Base-by-base conservation (phyloP, 345 rosid species). In the Eucalyptus regnans region DNA sequence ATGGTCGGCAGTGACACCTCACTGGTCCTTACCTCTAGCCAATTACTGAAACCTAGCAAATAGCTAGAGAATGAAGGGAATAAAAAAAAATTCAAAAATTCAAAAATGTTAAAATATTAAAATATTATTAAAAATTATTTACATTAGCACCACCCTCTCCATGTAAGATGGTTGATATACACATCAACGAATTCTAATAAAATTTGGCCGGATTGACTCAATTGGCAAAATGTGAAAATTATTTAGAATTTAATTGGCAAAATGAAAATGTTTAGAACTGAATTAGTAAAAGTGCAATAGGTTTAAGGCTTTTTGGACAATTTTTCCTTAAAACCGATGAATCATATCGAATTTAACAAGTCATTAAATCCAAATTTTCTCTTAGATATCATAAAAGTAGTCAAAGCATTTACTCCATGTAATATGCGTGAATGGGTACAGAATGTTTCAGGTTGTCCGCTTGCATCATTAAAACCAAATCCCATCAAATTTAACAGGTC, bases 1-100 rank as follows among this genome's bases (percentile, higher is more conserved):
- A 1, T 22, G 9, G 62, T 23, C 10, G 6, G 3, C 3, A 23
- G 1, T 1, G 1, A 56, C 62, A 56, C 27, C 62, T 56, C 12
- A 0, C 62, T 12, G 9, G 4, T 56, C 29, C 27, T 56, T 29
- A 56, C 29, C 27, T 23, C 12, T 56, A 23, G 12, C 12, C 23
- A 1, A 8, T 23, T 56, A 12, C 12, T 22, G 9, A 56, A 9
- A 56, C 62, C 7, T 56, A 56, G 29, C 29, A 56, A 56, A 3
- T 22, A 56, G 5, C 5, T 22, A 23, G 62, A 56, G 29, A 23
- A 56, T 22, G 62, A 56, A 56, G 12, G 62, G 62, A 56, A 56
- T 12, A 4, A 56, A 56, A 56, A 22, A 22, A 16, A 50, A 16
- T 4, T 37, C 7, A 44, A 44, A 49, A 1, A 11, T 11, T 49